These are phyloP conservation scores for Jasminum sambac DNA, from an alignment of 257 asterid species.

Conservation along the genomic window DNA sequence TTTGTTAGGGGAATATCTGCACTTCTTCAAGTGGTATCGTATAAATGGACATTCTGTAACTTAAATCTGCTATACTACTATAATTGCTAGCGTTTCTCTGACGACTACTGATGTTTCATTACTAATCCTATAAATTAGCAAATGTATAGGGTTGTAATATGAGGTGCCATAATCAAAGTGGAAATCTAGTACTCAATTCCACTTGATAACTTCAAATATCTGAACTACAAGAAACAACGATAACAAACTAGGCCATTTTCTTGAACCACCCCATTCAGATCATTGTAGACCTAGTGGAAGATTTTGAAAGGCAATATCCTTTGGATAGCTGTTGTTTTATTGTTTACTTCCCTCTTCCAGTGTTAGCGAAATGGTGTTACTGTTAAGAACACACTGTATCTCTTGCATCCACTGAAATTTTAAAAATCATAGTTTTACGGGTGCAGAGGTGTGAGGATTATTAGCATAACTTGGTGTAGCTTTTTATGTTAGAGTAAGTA, in stretches of 20 bases:
- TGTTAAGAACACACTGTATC: too few species aligned
- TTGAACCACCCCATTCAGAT: not conserved
- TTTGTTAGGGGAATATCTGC: not conserved
- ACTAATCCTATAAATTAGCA: not conserved
- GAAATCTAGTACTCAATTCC: not conserved
- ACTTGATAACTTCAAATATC: not conserved
- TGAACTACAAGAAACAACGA: not conserved
- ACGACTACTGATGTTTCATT: not conserved
- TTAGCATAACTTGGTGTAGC: not conserved
- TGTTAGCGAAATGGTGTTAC: not conserved
- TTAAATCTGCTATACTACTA: not conserved
- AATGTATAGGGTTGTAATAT: not conserved
- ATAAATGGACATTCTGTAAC: not conserved
- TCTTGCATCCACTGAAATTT: not conserved
- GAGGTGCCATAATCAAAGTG: not conserved
- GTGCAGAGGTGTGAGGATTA: not conserved
- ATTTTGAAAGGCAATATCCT: not conserved
- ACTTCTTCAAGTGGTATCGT: not conserved
- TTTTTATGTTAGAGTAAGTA: not conserved
- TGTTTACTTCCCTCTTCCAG: not conserved
- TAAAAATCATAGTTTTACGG: not conserved
- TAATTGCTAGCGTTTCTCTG: not conserved
- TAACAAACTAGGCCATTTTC: not conserved
- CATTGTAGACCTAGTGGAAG: not conserved
- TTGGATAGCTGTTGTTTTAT: not conserved